Base-by-base conservation (phyloP, 179 eudicot genomes). In the Actinidia chinensis region DNA sequence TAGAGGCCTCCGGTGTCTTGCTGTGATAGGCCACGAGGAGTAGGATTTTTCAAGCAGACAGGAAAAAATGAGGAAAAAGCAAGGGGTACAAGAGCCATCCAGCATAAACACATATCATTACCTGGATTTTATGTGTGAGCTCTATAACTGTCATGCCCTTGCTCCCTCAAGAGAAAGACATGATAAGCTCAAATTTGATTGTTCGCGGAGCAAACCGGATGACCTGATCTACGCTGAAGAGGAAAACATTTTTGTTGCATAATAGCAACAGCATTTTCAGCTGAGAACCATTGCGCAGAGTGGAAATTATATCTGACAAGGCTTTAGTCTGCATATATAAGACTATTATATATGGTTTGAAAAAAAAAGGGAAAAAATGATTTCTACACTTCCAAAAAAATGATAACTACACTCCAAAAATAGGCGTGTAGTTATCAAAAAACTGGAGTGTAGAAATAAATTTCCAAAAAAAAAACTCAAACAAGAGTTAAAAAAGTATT, bases 1-100 rank as follows among this genome's bases (percentile, higher is more conserved):
- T 91, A 52, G 99, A 96, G 67, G 99, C 98, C 81, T 96, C 99
- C 8, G 99, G 99, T 22, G 99, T 96, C 90, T 92, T 96, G 90
- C 99, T 96, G 90, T 81, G 96, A 86, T 42, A 96, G 85, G 79
- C 94, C 97, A 46, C 99, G 98, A 23, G 94, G 92, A 46, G 98
- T 98, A 60, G 98, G 91, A 91, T 88, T 92, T 98, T 95, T 69
- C 48, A 69, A 59, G 56, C 47, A 58, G 40, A 68, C 1, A 77
- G 6, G 68, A 68, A 20, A 3, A 69, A 73, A 55, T 74, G 44
- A 84, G 76, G 69, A 25, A 79, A 66, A 76, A 6, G 64, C 17
- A 64, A 42, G 33, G 33, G 33, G 15, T 50, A 59, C 51, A 60
- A 60, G 51, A 55, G 40, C 55, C 10, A 81, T 33, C n/a, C 25